These are phyloP conservation scores for Chaetomiaceae sp. DNA, from an alignment of 2,329 filamentous ascomycete genomes.

Conservation along the genomic window DNA sequence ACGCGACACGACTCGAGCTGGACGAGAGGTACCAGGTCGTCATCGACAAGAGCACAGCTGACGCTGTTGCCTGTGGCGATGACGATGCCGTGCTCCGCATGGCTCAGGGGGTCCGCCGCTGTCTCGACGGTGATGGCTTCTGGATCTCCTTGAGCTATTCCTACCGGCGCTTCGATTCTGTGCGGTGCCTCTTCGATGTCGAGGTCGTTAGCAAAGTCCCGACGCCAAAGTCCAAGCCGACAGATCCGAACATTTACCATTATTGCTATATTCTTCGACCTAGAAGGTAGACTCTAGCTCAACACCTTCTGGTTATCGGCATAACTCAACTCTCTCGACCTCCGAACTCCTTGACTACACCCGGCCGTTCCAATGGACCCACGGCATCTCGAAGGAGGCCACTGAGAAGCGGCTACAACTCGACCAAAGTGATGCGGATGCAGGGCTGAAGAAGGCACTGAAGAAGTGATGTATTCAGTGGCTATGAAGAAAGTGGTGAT, in stretches of 20 bases:
- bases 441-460: too few relatives aligned
- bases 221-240: slow-evolving; percentile 37
- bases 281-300: neutral
- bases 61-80: slow-evolving; percentile 46
- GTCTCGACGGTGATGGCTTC: slow-evolving; percentile 35
- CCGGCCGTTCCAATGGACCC: slow-evolving; percentile 31
- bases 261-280: slow-evolving; percentile 43
- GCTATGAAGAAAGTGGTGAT: too few relatives aligned
- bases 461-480: too few relatives aligned
- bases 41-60: slow-evolving; percentile 47
- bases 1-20: slow-evolving; percentile 39
- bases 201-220: slow-evolving; percentile 40
- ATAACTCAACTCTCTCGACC: too few relatives aligned
- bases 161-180: slow-evolving; percentile 35
- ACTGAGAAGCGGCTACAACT: slow-evolving; percentile 43
- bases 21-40: slow-evolving; percentile 37
- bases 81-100: slow-evolving; percentile 36
- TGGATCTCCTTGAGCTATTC: slow-evolving; percentile 50
- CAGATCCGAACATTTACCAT: slow-evolving; percentile 44
- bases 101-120: slow-evolving; percentile 34
- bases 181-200: slow-evolving; percentile 34
- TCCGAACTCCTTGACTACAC: too few relatives aligned
- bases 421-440: slow-evolving; percentile 32
- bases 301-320: too few relatives aligned
- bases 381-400: slow-evolving; percentile 45